phyloP scores from a whole-genome alignment of 2,329 filamentous ascomycete species.

The Coniochaeta pulveracea region DNA sequence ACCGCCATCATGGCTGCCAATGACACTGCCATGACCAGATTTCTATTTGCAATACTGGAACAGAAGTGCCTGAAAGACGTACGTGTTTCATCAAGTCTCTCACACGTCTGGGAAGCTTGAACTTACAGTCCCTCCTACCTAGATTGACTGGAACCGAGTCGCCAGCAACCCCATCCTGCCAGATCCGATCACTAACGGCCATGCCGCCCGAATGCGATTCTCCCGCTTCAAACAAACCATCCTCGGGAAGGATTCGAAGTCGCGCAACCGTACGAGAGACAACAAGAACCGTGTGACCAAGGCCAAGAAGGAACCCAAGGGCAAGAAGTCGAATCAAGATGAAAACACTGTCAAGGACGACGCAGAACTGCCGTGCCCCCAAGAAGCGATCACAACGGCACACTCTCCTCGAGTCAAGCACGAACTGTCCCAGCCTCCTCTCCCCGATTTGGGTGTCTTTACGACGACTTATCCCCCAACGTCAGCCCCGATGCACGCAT shows the following conservation, averaged over 20 bases:
- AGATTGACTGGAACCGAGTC: conserved; percentile 51
- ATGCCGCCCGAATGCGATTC: conserved; percentile 50
- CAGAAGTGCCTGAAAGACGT: conserved; percentile 52
- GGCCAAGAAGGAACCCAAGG: conserved; percentile 25
- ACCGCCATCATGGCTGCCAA: conserved; percentile 36
- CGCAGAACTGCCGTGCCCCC: conserved; percentile 11
- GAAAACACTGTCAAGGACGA: conserved; percentile 28
- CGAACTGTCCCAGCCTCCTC: conserved; percentile 21
- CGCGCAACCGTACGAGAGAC: conserved; percentile 28
- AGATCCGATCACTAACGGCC: conserved; percentile 45
- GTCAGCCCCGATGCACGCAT: conserved; percentile 14
- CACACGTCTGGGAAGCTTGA: conserved; percentile 8
- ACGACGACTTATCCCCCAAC: conserved; percentile 15
- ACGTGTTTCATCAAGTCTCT: conserved; percentile 18
- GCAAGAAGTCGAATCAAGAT: conserved; percentile 23
- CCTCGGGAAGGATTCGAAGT: conserved; percentile 34
- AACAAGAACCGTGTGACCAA: conserved; percentile 35
- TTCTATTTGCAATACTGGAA: conserved; percentile 47
- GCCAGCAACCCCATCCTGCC: conserved; percentile 40
- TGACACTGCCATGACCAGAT: conserved; percentile 45
- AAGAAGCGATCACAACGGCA: conserved; percentile 1
- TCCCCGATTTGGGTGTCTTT: conserved; percentile 17
- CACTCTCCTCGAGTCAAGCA: conserved; percentile 22
- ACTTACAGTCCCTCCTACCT: too few relatives aligned
- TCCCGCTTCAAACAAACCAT: conserved; percentile 38